A percentile compares a stretch with the other conserved stretches of the same genome.
phyloP scores from a whole-genome alignment of 1,139 yeast genomes.

The Kodamaea ohmeri region DNA sequence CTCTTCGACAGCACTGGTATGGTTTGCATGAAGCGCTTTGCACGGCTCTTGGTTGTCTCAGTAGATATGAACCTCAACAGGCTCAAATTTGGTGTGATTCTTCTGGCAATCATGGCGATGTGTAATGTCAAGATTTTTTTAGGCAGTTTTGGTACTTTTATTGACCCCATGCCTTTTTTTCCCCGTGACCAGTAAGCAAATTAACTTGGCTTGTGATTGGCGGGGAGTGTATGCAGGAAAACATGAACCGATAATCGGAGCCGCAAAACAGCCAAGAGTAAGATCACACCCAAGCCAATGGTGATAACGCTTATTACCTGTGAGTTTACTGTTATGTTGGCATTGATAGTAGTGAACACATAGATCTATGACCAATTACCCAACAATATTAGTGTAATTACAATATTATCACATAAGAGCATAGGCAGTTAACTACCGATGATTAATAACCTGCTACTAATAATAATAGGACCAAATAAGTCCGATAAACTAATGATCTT shows the following conservation, averaged over 20 bases:
- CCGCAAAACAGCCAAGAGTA: conserved; percentile 2
- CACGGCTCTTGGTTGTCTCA: conserved; percentile 27
- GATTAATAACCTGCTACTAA: too few species aligned
- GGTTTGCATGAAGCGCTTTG: conserved; percentile 43
- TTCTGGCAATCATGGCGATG: conserved; percentile 18
- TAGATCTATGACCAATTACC: too few species aligned
- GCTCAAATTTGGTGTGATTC: conserved; percentile 15
- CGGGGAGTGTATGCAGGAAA: conserved; percentile 6
- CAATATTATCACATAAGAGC: too few species aligned
- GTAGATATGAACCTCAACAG: conserved; percentile 25
- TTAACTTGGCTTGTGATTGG: conserved; percentile 8
- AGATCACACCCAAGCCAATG: too few species aligned
- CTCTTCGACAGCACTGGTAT: conserved; percentile 28
- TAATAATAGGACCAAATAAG: too few species aligned
- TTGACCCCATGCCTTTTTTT: conserved; percentile 3
- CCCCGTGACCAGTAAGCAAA: conserved; percentile 11
- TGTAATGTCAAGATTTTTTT: background rate
- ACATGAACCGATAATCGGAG: conserved; percentile 8
- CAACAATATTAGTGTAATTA: too few species aligned
- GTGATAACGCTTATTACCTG: too few species aligned
- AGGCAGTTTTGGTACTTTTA: conserved; percentile 1
- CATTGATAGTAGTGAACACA: too few species aligned
- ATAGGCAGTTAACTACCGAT: too few species aligned
- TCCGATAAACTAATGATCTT: too few species aligned
- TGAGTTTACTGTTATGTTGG: too few species aligned